Percentiles rank a stretch among this genome's conserved stretches.
These are phyloP conservation scores for Kalmusia sp. DNA, from an alignment of 2,329 filamentous ascomycete species.

Conservation along the genomic window DNA sequence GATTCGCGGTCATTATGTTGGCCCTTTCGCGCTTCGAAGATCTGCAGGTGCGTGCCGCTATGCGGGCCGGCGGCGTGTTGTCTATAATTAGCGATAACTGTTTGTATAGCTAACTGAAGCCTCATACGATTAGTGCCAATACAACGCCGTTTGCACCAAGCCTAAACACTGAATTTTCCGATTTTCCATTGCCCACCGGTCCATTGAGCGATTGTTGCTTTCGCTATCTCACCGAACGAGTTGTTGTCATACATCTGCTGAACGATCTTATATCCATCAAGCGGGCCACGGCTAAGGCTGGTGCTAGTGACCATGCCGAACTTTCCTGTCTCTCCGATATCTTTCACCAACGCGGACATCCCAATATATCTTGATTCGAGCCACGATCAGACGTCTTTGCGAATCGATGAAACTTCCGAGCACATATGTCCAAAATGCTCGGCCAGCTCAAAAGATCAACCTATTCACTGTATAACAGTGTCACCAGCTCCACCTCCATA, in stretches of 20 bases:
- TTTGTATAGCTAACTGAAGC: neutral
- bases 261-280: neutral
- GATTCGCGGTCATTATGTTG: neutral
- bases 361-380: slow-evolving; percentile 1
- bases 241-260: neutral
- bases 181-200: neutral
- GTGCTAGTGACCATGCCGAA: neutral
- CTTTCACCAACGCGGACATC: neutral
- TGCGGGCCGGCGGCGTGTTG: neutral
- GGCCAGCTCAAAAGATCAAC: slow-evolving; percentile 10
- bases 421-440: slow-evolving; percentile 14
- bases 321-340: slow-evolving; percentile 1
- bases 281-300: neutral
- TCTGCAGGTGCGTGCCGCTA: neutral
- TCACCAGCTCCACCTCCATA: slow-evolving; percentile 8
- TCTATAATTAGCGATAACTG: neutral
- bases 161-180: neutral
- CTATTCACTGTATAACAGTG: slow-evolving; percentile 15
- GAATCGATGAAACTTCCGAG: neutral
- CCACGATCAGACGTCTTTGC: neutral
- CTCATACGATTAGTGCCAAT: slow-evolving; percentile 1
- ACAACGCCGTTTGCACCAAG: neutral
- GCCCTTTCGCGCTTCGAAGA: neutral
- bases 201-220: neutral
- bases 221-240: neutral